Conservation (phyloP, 2,329 filamentous ascomycete species). For the Ceratocystis variospora region DNA sequence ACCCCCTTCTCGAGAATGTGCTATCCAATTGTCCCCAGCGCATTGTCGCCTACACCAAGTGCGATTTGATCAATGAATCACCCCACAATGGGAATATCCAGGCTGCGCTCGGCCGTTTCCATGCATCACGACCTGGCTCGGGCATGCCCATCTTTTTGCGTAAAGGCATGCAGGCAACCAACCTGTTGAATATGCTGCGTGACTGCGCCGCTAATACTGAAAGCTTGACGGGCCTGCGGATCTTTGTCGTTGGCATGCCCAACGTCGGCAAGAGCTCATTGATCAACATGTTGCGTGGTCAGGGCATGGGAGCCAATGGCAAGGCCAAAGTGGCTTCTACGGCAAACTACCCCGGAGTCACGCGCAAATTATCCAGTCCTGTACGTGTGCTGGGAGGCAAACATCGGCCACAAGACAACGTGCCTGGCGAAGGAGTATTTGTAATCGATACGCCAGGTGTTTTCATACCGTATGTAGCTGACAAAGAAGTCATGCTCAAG, state of each 20-base stretch:
- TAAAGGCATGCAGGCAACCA: constrained; percentile 8
- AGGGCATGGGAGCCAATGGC: constrained; percentile 37
- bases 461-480: constrained; percentile 79
- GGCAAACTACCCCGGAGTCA: constrained; percentile 78
- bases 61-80: constrained; percentile 47
- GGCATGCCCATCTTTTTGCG: constrained; percentile 32
- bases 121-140: constrained; percentile 21
- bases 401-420: constrained; percentile 22
- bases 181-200: constrained; percentile 24
- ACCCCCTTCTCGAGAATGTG: constrained; percentile 72
- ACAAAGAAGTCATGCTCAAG: constrained; percentile 84
- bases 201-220: constrained; percentile 27
- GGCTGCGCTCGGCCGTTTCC: constrained; percentile 23
- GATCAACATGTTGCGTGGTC: constrained; percentile 68
- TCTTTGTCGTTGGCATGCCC: constrained; percentile 90
- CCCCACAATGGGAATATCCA: constrained; percentile 23
- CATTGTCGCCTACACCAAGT: constrained; percentile 82
- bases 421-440: constrained; percentile 53
- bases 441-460: constrained; percentile 88
- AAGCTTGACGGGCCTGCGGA: constrained; percentile 65
- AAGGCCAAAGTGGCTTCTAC: constrained; percentile 58
- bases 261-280: constrained; percentile 93
- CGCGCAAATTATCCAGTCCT: constrained; percentile 65
- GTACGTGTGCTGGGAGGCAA: constrained; percentile 55
- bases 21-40: constrained; percentile 54